phyloP scores from a whole-genome alignment of 75 land plant species.

The Gnetum montanum region DNA sequence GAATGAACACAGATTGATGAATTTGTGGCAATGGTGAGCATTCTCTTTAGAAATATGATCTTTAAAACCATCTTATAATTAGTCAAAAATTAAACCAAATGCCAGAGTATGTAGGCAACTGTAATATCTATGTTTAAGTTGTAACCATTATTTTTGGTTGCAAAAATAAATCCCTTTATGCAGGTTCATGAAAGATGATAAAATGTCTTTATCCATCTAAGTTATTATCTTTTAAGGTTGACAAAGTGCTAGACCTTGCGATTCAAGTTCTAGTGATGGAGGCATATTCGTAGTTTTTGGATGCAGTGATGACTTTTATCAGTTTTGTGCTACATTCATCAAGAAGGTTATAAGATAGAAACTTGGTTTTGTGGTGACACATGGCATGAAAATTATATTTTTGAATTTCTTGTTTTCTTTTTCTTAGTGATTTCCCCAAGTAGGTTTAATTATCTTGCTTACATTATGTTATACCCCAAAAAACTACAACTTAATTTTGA shows the following conservation, averaged over 20 bases:
- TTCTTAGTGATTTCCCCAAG: no score
- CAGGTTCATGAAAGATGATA: conserved; percentile 93
- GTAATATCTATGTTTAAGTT: background rate
- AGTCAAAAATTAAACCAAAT: background rate
- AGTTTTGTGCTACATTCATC: no score
- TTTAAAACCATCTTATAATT: background rate
- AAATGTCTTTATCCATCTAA: conserved; percentile 63
- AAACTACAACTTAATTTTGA: no score
- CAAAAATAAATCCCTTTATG: background rate
- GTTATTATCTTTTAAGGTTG: conserved; percentile 59
- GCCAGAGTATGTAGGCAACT: no score
- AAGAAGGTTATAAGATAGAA: no score
- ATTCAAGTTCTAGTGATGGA: conserved; percentile 55
- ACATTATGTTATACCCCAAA: no score
- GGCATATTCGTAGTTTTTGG: conserved; percentile 17
- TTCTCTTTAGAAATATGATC: background rate
- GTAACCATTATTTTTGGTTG: background rate
- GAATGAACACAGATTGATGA: conserved; percentile 46
- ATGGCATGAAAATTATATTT: no score
- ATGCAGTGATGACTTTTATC: no score
- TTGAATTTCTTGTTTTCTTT: no score
- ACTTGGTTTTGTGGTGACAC: no score
- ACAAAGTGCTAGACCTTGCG: conserved; percentile 65
- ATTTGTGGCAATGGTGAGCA: conserved; percentile 57
- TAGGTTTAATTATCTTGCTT: no score